Evolutionary conservation across 139 green algal genomes (phyloP).

Genomic region (Yamagishiella unicocca): DNA sequence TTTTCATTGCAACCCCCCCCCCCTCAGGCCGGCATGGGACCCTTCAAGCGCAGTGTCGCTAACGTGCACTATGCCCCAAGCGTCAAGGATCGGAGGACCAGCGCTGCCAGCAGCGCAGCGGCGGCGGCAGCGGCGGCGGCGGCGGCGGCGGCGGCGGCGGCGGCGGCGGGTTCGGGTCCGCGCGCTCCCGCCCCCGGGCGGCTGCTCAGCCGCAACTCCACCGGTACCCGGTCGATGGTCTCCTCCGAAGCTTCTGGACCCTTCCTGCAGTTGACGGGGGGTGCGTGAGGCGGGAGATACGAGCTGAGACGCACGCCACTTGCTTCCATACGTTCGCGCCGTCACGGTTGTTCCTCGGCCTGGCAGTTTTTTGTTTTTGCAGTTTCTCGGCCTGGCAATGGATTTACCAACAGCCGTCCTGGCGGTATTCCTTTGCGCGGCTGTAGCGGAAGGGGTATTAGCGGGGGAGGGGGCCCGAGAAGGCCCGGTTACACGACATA

Average conservation of each 20-base stretch:
- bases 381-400: too few relatives aligned
- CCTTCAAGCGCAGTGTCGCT: slow-evolving; percentile 35
- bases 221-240: not conserved
- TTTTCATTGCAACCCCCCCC: too few relatives aligned
- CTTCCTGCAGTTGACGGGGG: not conserved
- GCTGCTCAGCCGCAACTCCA: not conserved
- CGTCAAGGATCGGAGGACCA: not conserved
- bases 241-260: not conserved
- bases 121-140: not conserved
- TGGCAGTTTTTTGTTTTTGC: too few relatives aligned
- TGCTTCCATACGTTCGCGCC: too few relatives aligned
- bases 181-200: not conserved
- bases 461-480: too few relatives aligned
- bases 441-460: too few relatives aligned
- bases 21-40: slow-evolving; percentile 18
- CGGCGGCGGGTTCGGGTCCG: not conserved
- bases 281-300: too few relatives aligned
- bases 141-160: not conserved
- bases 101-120: not conserved
- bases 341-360: too few relatives aligned
- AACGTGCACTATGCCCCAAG: not conserved
- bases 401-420: too few relatives aligned
- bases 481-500: too few relatives aligned
- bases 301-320: too few relatives aligned
- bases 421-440: too few relatives aligned